A percentile compares a stretch with the other conserved stretches of the same genome.
Evolutionary conservation across 768 basidiomycete genomes (phyloP).

Genomic region (Tylopilus felleus): DNA sequence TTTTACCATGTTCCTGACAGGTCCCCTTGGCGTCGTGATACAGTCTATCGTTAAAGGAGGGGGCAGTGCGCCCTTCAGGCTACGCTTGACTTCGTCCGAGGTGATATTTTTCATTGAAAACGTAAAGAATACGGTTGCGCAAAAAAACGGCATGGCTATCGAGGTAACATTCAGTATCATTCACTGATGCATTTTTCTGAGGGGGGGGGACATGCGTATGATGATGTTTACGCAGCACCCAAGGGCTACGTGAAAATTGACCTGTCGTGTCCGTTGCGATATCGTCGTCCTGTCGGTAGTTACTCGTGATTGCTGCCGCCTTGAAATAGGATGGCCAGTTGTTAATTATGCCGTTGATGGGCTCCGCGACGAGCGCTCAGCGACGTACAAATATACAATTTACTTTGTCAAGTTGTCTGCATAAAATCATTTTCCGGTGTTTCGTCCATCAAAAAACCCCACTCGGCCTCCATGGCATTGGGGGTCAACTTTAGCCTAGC

Average conservation of each 20-base stretch:
- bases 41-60: slow-evolving; percentile 16
- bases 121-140: slow-evolving; percentile 10
- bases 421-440: too few relatives aligned
- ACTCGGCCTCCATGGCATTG: slow-evolving; percentile 3
- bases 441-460: neutral
- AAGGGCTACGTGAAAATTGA: neutral
- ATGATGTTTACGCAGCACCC: neutral
- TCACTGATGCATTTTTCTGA: neutral
- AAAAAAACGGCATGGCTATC: neutral
- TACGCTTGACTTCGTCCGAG: neutral
- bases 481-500: neutral
- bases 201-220: neutral
- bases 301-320: neutral
- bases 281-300: neutral
- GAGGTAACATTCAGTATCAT: neutral
- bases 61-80: slow-evolving; percentile 18
- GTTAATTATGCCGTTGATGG: slow-evolving; percentile 15
- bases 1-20: slow-evolving; percentile 23
- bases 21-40: slow-evolving; percentile 23
- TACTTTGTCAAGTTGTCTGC: too few relatives aligned
- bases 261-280: neutral
- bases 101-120: neutral
- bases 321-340: slow-evolving; percentile 10
- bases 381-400: neutral
- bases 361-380: slow-evolving; percentile 1